These are phyloP conservation scores for Galium porrigens DNA, from an alignment of 305 asterid species.

Conservation along the genomic window DNA sequence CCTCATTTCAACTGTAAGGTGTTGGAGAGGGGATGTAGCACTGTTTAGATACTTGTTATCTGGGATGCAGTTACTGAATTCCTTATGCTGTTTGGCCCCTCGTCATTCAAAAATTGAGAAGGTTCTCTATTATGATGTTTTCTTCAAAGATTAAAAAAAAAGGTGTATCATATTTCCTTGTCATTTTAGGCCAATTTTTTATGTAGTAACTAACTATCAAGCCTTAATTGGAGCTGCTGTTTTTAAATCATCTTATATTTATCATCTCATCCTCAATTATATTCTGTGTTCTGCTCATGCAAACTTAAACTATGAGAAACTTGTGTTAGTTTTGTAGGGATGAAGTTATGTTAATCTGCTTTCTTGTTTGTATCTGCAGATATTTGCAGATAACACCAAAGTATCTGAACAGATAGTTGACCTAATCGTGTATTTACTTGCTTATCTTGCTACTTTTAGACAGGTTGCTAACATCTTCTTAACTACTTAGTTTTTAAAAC, in stretches of 20 bases:
- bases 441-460: constrained; percentile 54
- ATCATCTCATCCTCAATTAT: neutral
- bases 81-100: constrained; percentile 79
- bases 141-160: neutral
- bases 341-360: neutral
- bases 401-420: constrained; percentile 82
- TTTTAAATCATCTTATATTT: neutral
- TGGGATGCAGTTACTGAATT: constrained; percentile 74
- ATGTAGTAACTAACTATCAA: neutral
- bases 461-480: constrained; percentile 44
- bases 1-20: constrained; percentile 69
- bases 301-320: neutral
- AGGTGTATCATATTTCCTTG: neutral
- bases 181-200: neutral
- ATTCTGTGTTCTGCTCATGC: neutral
- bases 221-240: neutral
- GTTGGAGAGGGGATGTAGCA: constrained; percentile 55
- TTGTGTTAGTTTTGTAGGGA: neutral
- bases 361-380: constrained; percentile 36
- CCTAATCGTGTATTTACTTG: constrained; percentile 59
- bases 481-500: neutral
- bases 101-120: constrained; percentile 77
- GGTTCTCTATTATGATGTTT: constrained; percentile 25
- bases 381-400: constrained; percentile 66
- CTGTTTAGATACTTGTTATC: constrained; percentile 73